Evolutionary conservation across 345 rosid genomes (phyloP), one percentile per base, ranked within the genome.

Genomic region (Trapa bicornis): DNA sequence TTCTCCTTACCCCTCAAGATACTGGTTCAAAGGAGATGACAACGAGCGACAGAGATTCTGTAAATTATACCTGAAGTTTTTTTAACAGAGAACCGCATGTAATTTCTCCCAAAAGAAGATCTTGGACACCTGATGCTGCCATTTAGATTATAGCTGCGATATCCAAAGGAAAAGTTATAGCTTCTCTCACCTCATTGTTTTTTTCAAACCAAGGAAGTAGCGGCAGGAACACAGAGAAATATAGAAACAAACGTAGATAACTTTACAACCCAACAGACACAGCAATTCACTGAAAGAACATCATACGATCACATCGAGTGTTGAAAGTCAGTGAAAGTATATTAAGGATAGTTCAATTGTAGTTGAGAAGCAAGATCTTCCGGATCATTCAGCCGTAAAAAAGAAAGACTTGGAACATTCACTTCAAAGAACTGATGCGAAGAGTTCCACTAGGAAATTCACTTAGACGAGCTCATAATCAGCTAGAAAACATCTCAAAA

Each of bases 21-120:
- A 66, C 38, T 22, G 47, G 29, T 47, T 37, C 64, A 35, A 54
- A 72, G 47, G 47, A 16, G 37, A 13, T 17, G 33, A 4, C 14
- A 14, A 50, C 15, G 56, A 15, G 61, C 53, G 66, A n/a, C 2
- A 45, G 67, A 13, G 5, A 65, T 61, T 14, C 35, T 64, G 58
- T 73, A 22, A 36, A 17, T 22, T 58, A 52, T 76, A 91, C 97
- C 99, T 94, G 96, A 67, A 94, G 72, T 72, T 85, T 94, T 67
- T 89, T 90, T 71, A 91, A 82, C 68, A 91, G 84, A 47, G 96
- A 81, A 65, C 93, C 88, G 64, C 97, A 91, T 56, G 96, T 91
- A 65, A 83, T 67, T 82, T 94, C 96, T 68, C 89, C 96, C 65
- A 91, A 69, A 67, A 87, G 89, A 74, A 89, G 97, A 67, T 94